Percentiles rank a stretch among this genome's conserved stretches.
Evolutionary conservation across 148 eudicot genomes (phyloP).

Genomic region (Tetragonia tetragonoides): DNA sequence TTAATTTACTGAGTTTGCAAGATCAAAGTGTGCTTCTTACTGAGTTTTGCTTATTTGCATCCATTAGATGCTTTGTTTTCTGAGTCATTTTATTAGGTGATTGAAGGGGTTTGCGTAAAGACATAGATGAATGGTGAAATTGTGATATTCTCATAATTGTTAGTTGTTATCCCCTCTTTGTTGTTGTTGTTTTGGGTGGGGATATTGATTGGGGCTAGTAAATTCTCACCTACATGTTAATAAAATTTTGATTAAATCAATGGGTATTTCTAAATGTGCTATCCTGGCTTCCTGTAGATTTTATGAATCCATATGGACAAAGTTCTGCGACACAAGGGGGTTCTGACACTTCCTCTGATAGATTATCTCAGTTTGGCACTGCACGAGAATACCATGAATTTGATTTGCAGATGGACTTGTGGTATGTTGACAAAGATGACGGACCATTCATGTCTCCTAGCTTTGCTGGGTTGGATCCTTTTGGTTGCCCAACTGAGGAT

Average conservation of each 20-base stretch:
- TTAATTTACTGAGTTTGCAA: background rate
- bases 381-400: constrained; percentile 93
- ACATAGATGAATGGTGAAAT: background rate
- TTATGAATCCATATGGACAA: constrained; percentile 82
- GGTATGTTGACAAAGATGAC: constrained; percentile 88
- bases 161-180: background rate
- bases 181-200: background rate
- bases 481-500: constrained; percentile 74
- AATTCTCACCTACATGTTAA: constrained; percentile 7
- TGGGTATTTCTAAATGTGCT: background rate
- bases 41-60: constrained; percentile 12
- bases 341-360: constrained; percentile 85
- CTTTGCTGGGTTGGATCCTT: constrained; percentile 48
- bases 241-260: background rate
- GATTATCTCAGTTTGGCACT: constrained; percentile 92
- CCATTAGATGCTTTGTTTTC: constrained; percentile 1
- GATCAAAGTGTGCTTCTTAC: background rate
- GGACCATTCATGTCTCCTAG: constrained; percentile 59
- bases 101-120: background rate
- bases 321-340: constrained; percentile 42
- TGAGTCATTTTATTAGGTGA: too few relatives aligned
- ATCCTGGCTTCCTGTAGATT: constrained; percentile 46
- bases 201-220: background rate
- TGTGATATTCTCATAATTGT: background rate
- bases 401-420: constrained; percentile 80